Evolutionary conservation across 139 green algal species (phyloP), one percentile per base, ranked within the genome.

Genomic region (Raphidocelis subcapitata): DNA sequence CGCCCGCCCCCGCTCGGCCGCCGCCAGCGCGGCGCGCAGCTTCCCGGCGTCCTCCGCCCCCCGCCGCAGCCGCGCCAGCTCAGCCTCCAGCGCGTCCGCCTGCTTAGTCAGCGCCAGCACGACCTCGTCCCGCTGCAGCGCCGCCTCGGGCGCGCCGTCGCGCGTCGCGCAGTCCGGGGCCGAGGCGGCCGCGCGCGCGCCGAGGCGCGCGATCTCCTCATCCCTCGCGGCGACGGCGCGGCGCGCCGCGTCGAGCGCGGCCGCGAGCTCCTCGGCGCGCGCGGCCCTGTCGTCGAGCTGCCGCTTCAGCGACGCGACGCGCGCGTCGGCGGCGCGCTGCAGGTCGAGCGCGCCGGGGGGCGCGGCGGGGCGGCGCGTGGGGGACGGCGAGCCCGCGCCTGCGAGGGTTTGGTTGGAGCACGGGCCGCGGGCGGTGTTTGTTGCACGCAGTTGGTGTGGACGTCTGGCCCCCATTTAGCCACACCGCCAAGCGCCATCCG

Each of bases 171-270:
- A n/a, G n/a, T n/a, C n/a, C n/a, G n/a, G n/a, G n/a, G n/a, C n/a
- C n/a, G n/a, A n/a, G n/a, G n/a, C n/a, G n/a, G n/a, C n/a, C n/a
- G n/a, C n/a, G 35, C 73, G 61, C 21, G 29, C 56, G 15, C 72
- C 78, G 65, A 93, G 77, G 2, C 85, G 74, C 24, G 32, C 51
- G 47, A 92, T 82, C 79, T 92, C 85, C 2, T 26, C 51, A 18
- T 93, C 86, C 31, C 86, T 69, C 2, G 21, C 24, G 20, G 41
- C 35, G 54, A 77, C 41, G 37, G 41, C 8, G 41, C 41, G 41
- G 8, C 41, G 41, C 41, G 41, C 41, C 8, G 41, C 41, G 8
- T 49, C 41, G 8, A 49, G 41, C 41, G 41, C 41, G 41, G 41
- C 41, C 8, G 41, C 8, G 41, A 80, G 37, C 31, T 65, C 56